Evolutionary conservation across 345 rosid genomes (phyloP), one percentile per base, ranked within the genome.

Genomic region (Populus ilicifolia): DNA sequence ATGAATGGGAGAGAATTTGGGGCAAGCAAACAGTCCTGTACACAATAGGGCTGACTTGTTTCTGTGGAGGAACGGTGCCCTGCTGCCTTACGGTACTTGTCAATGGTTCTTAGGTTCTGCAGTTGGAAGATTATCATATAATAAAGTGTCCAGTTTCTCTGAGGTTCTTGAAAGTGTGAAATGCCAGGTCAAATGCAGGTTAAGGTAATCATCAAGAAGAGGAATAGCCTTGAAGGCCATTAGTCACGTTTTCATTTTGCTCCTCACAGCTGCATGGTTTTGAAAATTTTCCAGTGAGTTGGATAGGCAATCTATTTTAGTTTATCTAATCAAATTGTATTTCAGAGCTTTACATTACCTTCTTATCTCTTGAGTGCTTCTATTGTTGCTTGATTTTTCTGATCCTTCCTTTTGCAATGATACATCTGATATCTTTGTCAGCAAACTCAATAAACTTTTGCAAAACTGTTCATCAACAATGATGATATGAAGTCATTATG

Each of bases 391-490:
- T 61, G 43, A 67, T 46, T 72, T 81, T 66, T 82, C 35, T 11
- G 83, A 71, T 39, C 67, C 80, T 50, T 75, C 81, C 27, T 23
- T 67, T 78, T 74, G 81, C 61, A 78, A 62, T n/a, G 84, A 69
- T 29, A 23, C 73, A 11, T 72, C 79, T 25, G 92, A 81, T 78
- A 85, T 84, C 48, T 85, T 88, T 4, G 80, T 85, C 80, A 92
- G 87, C 68, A 90, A 81, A 79, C 88, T 85, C 23, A 94, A 89
- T 75, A 95, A 84, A 64, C 94, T 91, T 82, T 83, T 87, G 89
- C 97, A 93, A 82, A 93, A 93, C 98, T 92, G 91, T 43, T 79
- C 52, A 59, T 65, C 65, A 73, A 72, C 62, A 35, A 41, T 9
- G 18, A 41, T 73, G 67, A 39, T 75, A 44, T 78, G 33, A 35